Base-by-base conservation (phyloP, 1,284 basidiomycete genomes). In the Paramarasmius palmivorus region DNA sequence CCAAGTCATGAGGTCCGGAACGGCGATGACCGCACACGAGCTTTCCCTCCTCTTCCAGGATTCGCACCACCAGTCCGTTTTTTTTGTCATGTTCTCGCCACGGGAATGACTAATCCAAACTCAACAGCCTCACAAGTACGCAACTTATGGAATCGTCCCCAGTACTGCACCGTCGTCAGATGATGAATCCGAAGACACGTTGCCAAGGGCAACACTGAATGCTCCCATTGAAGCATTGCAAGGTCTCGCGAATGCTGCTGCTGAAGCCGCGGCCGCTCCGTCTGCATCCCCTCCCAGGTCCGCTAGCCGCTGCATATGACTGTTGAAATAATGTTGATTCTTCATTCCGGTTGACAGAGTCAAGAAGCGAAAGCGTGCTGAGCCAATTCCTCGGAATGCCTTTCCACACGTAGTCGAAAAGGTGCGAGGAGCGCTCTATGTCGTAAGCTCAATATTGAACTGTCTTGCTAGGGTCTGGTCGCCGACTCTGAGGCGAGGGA, bases 191-290 rank as follows among this genome's bases (percentile, higher is more conserved):
- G 92, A 94, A 62, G 91, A 93, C 56, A 89, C 92, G 0, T 74
- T 94, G 4, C 89, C 92, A 14, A 81, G 91, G 36, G 82, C 88
- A 23, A 83, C 88, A 34, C 74, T 95, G 58, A 92, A 90, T 57
- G 93, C 94, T 0, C 94, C 94, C 1, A 96, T 96, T 55, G 93
- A 96, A 66, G 94, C 94, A 4, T 75, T 96, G 32, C 91, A 96
- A 66, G 92, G 93, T 2, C 76, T 96, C 41, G 94, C 93, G 12
- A 95, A 96, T 66, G 93, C 93, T 2, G 93, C 93, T 4, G 94
- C 92, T 22, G 93, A 95, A 68, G 91, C 93, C 2, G 93, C 94
- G 1, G 88, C 90, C 3, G 88, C 79, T 2, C 82, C 90, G 2
- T 73, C 74, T 39, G 62, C 72, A 6, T 61, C 65, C 50, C 61